Evolutionary conservation across 2,329 filamentous ascomycete genomes (phyloP).

Genomic region (Neofusicoccum kwambonambiense): DNA sequence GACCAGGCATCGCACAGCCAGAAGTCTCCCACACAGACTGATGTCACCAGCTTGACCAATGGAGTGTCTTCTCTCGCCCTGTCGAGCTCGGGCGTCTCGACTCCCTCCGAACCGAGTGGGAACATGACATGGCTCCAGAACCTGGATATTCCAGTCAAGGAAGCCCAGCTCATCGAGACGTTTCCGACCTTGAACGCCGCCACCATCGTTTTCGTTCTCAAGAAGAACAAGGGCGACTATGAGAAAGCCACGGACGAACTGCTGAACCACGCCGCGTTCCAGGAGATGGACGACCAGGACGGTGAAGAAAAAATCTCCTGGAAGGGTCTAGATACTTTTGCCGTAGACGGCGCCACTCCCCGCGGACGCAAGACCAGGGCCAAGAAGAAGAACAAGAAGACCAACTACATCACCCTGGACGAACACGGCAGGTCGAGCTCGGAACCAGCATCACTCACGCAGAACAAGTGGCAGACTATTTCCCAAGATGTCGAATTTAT

Average conservation of each 20-base stretch:
- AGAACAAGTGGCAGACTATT: conserved; percentile 60
- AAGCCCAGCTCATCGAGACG: conserved; percentile 63
- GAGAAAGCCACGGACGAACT: conserved; percentile 74
- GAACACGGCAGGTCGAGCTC: conserved; percentile 25
- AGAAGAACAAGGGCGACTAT: conserved; percentile 66
- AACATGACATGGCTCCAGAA: conserved; percentile 31
- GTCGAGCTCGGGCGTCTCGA: conserved; percentile 21
- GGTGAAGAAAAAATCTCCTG: conserved; percentile 44
- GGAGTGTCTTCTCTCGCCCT: conserved; percentile 42
- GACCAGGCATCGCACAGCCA: conserved; percentile 17
- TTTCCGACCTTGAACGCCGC: conserved; percentile 68
- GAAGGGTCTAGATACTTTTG: conserved; percentile 83
- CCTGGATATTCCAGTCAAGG: conserved; percentile 54
- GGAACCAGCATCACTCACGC: conserved; percentile 21
- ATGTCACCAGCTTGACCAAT: conserved; percentile 50
- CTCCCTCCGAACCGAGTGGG: not conserved
- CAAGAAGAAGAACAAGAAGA: conserved; percentile 43
- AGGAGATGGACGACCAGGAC: conserved; percentile 59
- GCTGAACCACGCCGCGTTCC: conserved; percentile 74
- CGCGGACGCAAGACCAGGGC: conserved; percentile 44
- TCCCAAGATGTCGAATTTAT: conserved; percentile 62
- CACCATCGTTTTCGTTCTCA: conserved; percentile 65
- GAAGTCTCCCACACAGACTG: conserved; percentile 46
- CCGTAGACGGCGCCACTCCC: conserved; percentile 52
- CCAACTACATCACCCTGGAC: conserved; percentile 30